Conservation (phyloP, 1,139 yeast genomes). For the Nakaseomyces uthaithaninus region DNA sequence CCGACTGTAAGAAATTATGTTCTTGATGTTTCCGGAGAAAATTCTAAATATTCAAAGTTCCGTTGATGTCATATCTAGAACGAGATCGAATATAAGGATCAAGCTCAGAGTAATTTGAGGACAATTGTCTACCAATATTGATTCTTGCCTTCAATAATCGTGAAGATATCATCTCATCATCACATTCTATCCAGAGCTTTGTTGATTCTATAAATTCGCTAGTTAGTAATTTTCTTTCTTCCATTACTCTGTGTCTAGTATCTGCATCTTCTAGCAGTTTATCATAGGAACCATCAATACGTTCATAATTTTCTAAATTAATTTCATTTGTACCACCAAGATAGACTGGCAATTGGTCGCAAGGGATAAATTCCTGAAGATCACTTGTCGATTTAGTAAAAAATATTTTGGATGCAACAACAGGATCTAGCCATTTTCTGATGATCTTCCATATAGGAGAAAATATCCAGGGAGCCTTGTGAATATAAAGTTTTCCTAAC, state of each 20-base stretch:
- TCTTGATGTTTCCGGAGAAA: too few species aligned
- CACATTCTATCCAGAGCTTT: conserved; percentile 56
- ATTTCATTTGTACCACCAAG: conserved; percentile 60
- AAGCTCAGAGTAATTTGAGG: conserved; percentile 47
- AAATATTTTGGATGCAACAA: conserved; percentile 69
- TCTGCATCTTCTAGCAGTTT: conserved; percentile 39
- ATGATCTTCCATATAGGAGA: conserved; percentile 79
- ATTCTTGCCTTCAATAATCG: conserved; percentile 41
- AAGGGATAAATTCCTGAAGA: conserved; percentile 47
- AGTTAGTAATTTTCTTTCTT: conserved; percentile 43
- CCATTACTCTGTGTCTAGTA: conserved; percentile 36
- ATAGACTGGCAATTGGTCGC: conserved; percentile 46
- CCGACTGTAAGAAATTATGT: too few species aligned
- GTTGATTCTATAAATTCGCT: conserved; percentile 49
- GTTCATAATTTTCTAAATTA: conserved; percentile 31
- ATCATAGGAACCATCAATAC: conserved; percentile 44
- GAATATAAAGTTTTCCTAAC: conserved; percentile 64
- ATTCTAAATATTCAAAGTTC: conserved; percentile 21
- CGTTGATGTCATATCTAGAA: conserved; percentile 55
- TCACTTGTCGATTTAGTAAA: conserved; percentile 61
- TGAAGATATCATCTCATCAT: conserved; percentile 37
- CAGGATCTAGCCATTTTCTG: conserved; percentile 84
- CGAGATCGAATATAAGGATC: conserved; percentile 70
- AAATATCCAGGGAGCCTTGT: conserved; percentile 88
- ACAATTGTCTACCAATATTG: conserved; percentile 40